Conservation (phyloP, 2,329 filamentous ascomycete genomes). For the Colletotrichum sansevieriae region DNA sequence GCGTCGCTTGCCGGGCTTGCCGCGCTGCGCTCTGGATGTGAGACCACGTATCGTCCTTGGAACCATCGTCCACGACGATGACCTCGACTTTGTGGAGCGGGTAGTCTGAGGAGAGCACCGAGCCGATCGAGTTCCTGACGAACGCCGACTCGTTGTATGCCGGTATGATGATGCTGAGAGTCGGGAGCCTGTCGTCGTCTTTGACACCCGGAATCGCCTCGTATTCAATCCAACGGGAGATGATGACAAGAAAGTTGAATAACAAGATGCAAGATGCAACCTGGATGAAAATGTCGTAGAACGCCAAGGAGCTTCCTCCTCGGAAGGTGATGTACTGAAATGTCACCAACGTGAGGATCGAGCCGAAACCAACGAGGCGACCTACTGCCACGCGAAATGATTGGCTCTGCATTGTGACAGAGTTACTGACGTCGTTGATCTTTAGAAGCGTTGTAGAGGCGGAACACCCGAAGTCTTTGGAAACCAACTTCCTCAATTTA, state of each 20-base stretch:
- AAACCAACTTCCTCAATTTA: too few relatives aligned
- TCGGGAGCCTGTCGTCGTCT: conserved; percentile 8
- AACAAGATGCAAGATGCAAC: conserved; percentile 13
- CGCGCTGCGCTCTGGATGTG: conserved; percentile 1
- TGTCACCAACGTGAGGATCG: not conserved
- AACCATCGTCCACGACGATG: conserved; percentile 24
- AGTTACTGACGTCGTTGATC: not conserved
- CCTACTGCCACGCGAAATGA: conserved; percentile 8
- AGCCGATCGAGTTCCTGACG: conserved; percentile 6
- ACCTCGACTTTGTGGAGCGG: conserved; percentile 13
- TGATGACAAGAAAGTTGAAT: conserved; percentile 6
- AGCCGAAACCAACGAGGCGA: conserved; percentile 17
- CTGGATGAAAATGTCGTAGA: not conserved
- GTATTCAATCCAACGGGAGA: not conserved
- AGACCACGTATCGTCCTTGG: conserved; percentile 16
- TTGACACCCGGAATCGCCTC: conserved; percentile 17
- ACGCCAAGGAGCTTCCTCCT: not conserved
- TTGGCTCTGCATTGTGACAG: not conserved
- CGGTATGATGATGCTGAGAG: conserved; percentile 1
- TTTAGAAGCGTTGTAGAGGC: too few relatives aligned
- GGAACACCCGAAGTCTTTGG: too few relatives aligned
- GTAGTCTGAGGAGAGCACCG: conserved; percentile 15
- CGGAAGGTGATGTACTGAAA: conserved; percentile 17
- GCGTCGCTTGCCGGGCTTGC: not conserved
- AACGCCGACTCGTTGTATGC: conserved; percentile 20